phyloP scores from a whole-genome alignment of 2,329 filamentous ascomycete genomes.

The Stachybotrys elegans region DNA sequence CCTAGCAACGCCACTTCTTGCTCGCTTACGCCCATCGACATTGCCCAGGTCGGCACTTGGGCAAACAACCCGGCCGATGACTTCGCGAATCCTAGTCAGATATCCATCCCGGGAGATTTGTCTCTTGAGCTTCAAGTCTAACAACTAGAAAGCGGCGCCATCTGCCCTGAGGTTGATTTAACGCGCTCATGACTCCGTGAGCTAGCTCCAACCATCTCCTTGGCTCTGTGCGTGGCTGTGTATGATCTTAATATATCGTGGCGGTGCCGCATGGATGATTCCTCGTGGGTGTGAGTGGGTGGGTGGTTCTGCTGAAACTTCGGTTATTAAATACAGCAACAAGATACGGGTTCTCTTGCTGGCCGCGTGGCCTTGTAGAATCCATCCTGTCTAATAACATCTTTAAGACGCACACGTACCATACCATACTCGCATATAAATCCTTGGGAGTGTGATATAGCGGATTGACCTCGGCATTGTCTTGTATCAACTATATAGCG shows the following conservation, averaged over 20 bases:
- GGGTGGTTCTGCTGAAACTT: neutral
- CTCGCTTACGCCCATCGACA: neutral
- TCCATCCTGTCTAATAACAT: neutral
- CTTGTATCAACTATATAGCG: neutral
- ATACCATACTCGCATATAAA: neutral
- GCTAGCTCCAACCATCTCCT: neutral
- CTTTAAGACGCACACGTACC: neutral
- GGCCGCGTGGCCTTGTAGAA: neutral
- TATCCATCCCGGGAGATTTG: neutral
- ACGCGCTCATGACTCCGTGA: neutral
- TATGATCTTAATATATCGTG: neutral
- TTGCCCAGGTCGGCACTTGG: neutral
- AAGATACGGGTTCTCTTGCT: neutral
- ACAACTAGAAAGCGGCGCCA: neutral
- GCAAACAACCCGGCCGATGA: neutral
- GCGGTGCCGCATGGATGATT: neutral
- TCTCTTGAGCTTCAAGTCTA: neutral
- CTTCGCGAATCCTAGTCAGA: neutral
- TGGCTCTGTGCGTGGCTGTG: neutral
- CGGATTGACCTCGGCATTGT: neutral
- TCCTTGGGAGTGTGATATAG: neutral
- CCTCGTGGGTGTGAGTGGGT: neutral
- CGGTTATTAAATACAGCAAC: neutral
- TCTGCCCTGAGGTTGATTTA: neutral
- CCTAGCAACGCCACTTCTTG: neutral